Conservation (phyloP, 2,329 filamentous ascomycete species). For the Chlorencoelia australis region DNA sequence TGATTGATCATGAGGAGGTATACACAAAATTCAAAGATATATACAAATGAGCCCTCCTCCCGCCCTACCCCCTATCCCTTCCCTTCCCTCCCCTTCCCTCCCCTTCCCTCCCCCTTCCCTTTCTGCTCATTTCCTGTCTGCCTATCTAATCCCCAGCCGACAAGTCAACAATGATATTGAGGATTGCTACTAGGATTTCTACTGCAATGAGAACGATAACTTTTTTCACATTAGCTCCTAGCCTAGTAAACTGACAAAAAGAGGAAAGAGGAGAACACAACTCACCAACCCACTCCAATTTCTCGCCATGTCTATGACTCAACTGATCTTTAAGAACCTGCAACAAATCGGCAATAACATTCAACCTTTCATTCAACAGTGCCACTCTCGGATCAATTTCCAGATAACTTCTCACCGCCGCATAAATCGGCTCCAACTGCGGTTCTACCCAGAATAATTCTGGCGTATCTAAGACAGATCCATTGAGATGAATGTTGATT, state of each 20-base stretch:
- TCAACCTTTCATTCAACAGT: conserved; percentile 77
- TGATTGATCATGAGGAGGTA: too few relatives aligned
- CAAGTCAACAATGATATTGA: conserved; percentile 92
- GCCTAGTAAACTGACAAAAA: background rate
- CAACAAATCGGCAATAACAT: conserved; percentile 87
- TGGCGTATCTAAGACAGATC: conserved; percentile 89
- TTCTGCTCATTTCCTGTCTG: background rate
- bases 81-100: too few relatives aligned
- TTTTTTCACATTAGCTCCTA: conserved; percentile 26
- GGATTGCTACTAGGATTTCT: conserved; percentile 82
- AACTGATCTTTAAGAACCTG: conserved; percentile 93
- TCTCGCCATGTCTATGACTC: conserved; percentile 85
- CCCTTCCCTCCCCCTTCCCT: background rate
- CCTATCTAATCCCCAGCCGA: conserved; percentile 47
- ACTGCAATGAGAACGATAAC: conserved; percentile 94
- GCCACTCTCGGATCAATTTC: conserved; percentile 96
- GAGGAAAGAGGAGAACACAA: conserved; percentile 15
- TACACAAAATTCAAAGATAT: too few relatives aligned
- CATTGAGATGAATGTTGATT: conserved; percentile 97
- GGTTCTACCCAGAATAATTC: conserved; percentile 99
- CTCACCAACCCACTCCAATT: conserved; percentile 80
- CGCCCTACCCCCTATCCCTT: too few relatives aligned
- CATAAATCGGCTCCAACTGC: conserved; percentile 90
- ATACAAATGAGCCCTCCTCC: too few relatives aligned
- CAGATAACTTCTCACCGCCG: conserved; percentile 87